A percentile compares a stretch with the other conserved stretches of the same genome.
Evolutionary conservation across 768 basidiomycete species (phyloP).

Genomic region (Pleurotus tuber-regium): DNA sequence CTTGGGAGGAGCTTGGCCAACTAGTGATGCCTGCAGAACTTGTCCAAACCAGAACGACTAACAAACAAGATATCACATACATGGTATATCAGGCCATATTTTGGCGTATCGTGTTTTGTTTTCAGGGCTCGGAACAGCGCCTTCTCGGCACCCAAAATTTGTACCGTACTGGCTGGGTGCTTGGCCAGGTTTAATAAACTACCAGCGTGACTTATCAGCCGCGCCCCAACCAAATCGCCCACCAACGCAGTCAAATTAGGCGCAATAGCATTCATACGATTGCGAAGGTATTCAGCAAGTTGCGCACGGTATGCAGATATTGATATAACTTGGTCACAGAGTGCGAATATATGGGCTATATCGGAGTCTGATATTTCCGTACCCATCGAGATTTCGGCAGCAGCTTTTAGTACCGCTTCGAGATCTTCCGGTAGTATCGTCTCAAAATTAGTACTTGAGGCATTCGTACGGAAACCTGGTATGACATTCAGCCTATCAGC

Average conservation of each 20-base stretch:
- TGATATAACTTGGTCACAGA: slow-evolving; percentile 98
- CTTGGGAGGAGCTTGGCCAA: slow-evolving; percentile 96
- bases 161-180: slow-evolving; percentile 97
- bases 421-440: slow-evolving; percentile 95
- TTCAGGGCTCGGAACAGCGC: slow-evolving; percentile 97
- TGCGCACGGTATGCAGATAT: slow-evolving; percentile 94
- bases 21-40: slow-evolving; percentile 73
- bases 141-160: slow-evolving; percentile 98
- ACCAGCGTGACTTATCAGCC: slow-evolving; percentile 94
- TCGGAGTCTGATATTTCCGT: slow-evolving; percentile 98
- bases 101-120: slow-evolving; percentile 98
- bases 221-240: slow-evolving; percentile 90
- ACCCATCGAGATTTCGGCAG: slow-evolving; percentile 98
- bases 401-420: slow-evolving; percentile 90
- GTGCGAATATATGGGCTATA: slow-evolving; percentile 92
- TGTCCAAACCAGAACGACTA: slow-evolving; percentile 6
- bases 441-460: slow-evolving; percentile 80
- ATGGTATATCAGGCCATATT: slow-evolving; percentile 99
- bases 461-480: slow-evolving; percentile 92
- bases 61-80: slow-evolving; percentile 38
- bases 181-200: slow-evolving; percentile 94
- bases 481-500: no score
- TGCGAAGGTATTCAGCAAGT: slow-evolving; percentile 93
- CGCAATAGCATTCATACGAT: slow-evolving; percentile 97
- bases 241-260: slow-evolving; percentile 93